Conservation (phyloP, 1,284 basidiomycete genomes). For the Somion occarium region DNA sequence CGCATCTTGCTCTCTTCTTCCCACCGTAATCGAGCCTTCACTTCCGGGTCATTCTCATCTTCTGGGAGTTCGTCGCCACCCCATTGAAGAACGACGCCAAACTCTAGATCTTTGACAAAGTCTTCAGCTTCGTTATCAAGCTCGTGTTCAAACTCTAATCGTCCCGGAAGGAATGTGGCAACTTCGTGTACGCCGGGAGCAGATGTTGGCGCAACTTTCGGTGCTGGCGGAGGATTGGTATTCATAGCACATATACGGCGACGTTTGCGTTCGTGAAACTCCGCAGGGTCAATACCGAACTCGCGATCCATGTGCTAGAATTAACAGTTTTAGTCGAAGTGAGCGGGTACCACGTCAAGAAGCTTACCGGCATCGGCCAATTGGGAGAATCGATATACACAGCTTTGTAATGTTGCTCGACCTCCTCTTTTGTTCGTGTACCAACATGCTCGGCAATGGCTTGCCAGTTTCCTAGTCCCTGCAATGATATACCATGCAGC, state of each 20-base stretch:
- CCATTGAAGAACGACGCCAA: slow-evolving; percentile 81
- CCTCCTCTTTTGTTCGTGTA: slow-evolving; percentile 92
- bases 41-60: slow-evolving; percentile 68
- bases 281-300: slow-evolving; percentile 74
- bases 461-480: slow-evolving; percentile 96
- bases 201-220: slow-evolving; percentile 83
- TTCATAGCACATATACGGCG: slow-evolving; percentile 75
- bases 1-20: slow-evolving; percentile 52
- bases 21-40: slow-evolving; percentile 63
- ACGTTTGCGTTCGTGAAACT: slow-evolving; percentile 86
- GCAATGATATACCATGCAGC: slow-evolving; percentile 84
- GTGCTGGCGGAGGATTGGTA: slow-evolving; percentile 44
- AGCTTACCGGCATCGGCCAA: slow-evolving; percentile 78
- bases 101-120: slow-evolving; percentile 94
- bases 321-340: not conserved
- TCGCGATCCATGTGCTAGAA: slow-evolving; percentile 58
- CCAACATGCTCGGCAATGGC: slow-evolving; percentile 96
- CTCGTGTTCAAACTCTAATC: slow-evolving; percentile 97
- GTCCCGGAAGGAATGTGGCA: slow-evolving; percentile 90
- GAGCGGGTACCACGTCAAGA: not conserved
- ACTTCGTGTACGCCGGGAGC: slow-evolving; percentile 94
- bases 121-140: slow-evolving; percentile 96
- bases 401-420: slow-evolving; percentile 84
- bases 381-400: slow-evolving; percentile 77
- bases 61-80: slow-evolving; percentile 82